Percentiles rank a stretch among this genome's conserved stretches.
Evolutionary conservation across 257 asterid genomes (phyloP).

Genomic region (Nicotiana paniculata): DNA sequence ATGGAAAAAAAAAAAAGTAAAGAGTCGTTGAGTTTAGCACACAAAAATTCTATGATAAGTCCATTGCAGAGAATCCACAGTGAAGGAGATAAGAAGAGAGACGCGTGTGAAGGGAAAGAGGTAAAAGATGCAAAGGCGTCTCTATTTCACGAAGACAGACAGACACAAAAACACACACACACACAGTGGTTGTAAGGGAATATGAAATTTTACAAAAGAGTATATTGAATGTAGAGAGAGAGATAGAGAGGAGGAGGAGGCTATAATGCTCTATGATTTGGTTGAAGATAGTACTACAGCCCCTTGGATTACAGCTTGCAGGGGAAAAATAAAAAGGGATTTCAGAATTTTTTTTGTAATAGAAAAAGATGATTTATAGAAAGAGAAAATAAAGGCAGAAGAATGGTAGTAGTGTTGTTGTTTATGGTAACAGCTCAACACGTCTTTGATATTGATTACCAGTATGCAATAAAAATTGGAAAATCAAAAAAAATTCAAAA

Average conservation of each 20-base stretch:
- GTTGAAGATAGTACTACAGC: constrained; percentile 20
- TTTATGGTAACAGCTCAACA: constrained; percentile 51
- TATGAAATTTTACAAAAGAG: background rate
- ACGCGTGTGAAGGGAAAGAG: constrained; percentile 15
- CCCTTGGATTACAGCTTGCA: constrained; percentile 10
- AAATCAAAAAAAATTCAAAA: constrained; percentile 12
- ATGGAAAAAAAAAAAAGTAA: background rate
- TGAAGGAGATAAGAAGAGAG: constrained; percentile 8
- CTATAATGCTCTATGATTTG: constrained; percentile 7
- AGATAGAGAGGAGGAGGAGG: background rate
- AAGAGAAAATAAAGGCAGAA: background rate
- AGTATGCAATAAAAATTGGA: background rate
- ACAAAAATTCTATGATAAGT: background rate
- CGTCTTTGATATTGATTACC: constrained; percentile 39
- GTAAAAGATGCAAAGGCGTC: constrained; percentile 5
- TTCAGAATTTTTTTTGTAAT: background rate
- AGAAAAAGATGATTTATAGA: background rate
- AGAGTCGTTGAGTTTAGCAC: background rate
- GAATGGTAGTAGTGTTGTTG: background rate
- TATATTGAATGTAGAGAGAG: background rate
- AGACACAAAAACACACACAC: background rate
- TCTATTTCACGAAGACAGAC: constrained; percentile 6
- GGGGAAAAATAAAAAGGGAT: background rate
- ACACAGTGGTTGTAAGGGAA: background rate
- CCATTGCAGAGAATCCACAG: background rate